Base-by-base conservation (phyloP, 208 protist species). In the Leishmania turanica region DNA sequence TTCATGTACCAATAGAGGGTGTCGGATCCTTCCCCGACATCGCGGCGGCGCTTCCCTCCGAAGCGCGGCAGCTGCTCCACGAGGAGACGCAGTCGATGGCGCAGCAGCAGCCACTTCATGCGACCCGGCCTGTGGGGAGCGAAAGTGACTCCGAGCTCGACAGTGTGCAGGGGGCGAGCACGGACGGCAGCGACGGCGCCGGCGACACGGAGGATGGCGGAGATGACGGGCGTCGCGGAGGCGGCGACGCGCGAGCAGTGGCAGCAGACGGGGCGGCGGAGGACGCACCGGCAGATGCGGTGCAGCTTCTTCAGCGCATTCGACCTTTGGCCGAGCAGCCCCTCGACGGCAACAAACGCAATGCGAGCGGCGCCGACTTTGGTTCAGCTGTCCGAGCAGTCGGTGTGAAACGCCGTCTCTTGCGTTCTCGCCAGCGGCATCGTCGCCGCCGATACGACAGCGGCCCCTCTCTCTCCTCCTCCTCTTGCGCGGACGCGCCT, bases 31-130 rank as follows among this genome's bases (percentile, higher is more conserved):
- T 84, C 56, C 66, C 74, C 37, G 68, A 83, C 3, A 45, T 89
- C 13, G 37, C 66, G 47, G 34, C 58, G 62, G 77, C 70, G 58
- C 87, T 89, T 2, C 69, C 80, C 9, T 15, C 31, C 1, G 80
- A 84, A 19, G 47, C 53, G 51, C 80, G 60, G 60, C 60, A 60
- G 62, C 66, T 87, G n/a, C 53, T 89, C 6, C 51, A 73, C 47
- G 62, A 77, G 31, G 82, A 85, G 47, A 47, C 53, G n/a, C 51
- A 47, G 15, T 47, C 65, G 42, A 70, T 82, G 15, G 72, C 77
- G 4, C 82, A 82, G 60, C 65, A 77, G 40, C 8, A 27, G 40
- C 8, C 27, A 49, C 37, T 13, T 9, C 8, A 68, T 45, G 11
- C 24, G 21, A 31, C 74, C 6, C 6, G 34, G 37, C 7, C 53